Evolutionary conservation across 1,284 basidiomycete species (phyloP), one percentile per base, ranked within the genome.

Genomic region (Cryptococcus depauperatus): DNA sequence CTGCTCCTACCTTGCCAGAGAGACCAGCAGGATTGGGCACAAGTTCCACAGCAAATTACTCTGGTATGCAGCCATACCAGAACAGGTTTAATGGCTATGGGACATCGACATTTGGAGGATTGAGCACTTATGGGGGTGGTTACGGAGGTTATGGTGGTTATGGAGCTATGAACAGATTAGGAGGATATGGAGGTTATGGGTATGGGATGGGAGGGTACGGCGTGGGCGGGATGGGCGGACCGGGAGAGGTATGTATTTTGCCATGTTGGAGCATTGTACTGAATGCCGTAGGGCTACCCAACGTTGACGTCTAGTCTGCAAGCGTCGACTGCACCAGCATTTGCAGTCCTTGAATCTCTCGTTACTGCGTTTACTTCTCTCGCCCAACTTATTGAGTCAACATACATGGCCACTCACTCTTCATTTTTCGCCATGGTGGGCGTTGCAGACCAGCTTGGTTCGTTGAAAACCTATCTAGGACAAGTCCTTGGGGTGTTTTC

Each of bases 371-470:
- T 98, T 69, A 81, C 84, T 0, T 92, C 92, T 11, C 84, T 99
- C 50, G 86, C 95, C 0, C 95, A 98, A 70, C 93, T 99, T 81
- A 82, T 99, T 58, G 93, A 98, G 69, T 85, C 81, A 34, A 98
- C 95, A 3, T 98, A 96, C 72, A 90, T 97, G 85, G 95, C 95
- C 3, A 99, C 95, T 0, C 95, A 99, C 71, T 91, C 87, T 4
- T 85, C 82, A 35, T 98, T 99, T 75, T 98, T 97, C 68, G 93
- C 93, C 50, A 96, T 99, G 86, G 90, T 97, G 45, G 90, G 91
- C 51, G 92, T 98, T 23, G 80, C 92, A 32, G 93, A 99, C 64
- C 95, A 98, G 68, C 85, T 99, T 61, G 83, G 83, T 7, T 84
- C 86, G 57, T 78, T 97, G 35, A 80, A 91, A 43, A 86, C 91